phyloP scores from a whole-genome alignment of 2,329 filamentous ascomycete genomes.

The Cytospora schulzeri region DNA sequence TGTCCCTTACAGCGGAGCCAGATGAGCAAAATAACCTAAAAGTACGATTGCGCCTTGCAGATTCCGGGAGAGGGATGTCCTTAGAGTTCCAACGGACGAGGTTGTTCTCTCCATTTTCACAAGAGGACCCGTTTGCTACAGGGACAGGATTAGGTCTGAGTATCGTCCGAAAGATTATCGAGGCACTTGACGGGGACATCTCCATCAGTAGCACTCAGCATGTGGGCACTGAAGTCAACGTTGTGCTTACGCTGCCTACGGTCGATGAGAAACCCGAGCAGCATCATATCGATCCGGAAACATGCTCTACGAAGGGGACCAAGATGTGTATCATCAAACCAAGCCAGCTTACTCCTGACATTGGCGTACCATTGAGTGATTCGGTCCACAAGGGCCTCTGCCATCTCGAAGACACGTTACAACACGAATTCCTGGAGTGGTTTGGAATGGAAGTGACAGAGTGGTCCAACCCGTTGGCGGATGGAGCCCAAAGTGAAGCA shows the following conservation, averaged over 20 bases:
- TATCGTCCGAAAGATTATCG: constrained; percentile 63
- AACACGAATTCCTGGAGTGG: constrained; percentile 38
- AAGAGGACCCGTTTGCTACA: constrained; percentile 62
- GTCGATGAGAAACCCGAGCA: constrained; percentile 6
- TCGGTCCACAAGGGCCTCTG: constrained; percentile 26
- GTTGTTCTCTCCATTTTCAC: constrained; percentile 64
- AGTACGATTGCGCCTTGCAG: constrained; percentile 48
- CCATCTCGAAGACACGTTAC: constrained; percentile 36
- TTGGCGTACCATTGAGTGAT: constrained; percentile 3
- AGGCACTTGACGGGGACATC: constrained; percentile 60
- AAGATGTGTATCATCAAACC: constrained; percentile 15
- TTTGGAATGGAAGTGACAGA: constrained; percentile 38
- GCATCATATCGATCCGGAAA: not conserved
- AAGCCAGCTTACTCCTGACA: not conserved
- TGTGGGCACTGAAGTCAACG: constrained; percentile 35
- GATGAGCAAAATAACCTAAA: not conserved
- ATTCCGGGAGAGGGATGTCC: constrained; percentile 68
- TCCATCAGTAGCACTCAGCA: constrained; percentile 51
- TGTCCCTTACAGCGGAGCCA: constrained; percentile 22
- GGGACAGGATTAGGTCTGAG: constrained; percentile 68
- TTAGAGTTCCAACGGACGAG: constrained; percentile 61
- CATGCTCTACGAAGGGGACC: not conserved
- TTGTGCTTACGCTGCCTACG: constrained; percentile 19
- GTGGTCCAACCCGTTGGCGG: constrained; percentile 13
- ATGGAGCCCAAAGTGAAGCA: no score